Base-by-base conservation (phyloP, 345 rosid species). In the Melastoma malabathricum region DNA sequence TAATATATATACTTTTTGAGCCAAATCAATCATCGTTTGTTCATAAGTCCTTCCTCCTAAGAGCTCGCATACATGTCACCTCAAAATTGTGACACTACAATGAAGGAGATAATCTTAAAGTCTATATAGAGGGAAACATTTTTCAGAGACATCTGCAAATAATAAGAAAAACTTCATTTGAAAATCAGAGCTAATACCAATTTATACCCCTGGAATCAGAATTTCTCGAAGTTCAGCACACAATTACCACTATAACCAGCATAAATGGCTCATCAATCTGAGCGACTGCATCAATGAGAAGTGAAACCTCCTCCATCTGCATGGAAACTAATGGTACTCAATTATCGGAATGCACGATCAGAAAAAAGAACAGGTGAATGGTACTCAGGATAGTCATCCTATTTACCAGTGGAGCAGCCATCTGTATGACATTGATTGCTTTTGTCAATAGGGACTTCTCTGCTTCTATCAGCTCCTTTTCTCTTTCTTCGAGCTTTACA, bases 221-320 rank as follows among this genome's bases (percentile, higher is more conserved):
- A 77, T 80, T 83, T 79, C 84, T 79, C 64, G 98, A 74, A 81
- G 85, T 80, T 92, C 89, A 84, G 95, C 93, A 78, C 96, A 76
- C 88, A 79, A 82, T 87, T 92, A 92, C 96, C 95, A 84, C 96
- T 82, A 92, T 87, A 59, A 75, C 96, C 93, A 84, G 83, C 46
- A 87, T 75, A 80, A 87, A 82, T 29, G 98, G 96, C 78, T 84
- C 95, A 72, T 92, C 93, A 58, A 92, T 77, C 73, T 77, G 86
- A 68, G 96, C 73, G 63, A 75, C 75, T 29, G 93, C 93, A 73
- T 87, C 96, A 53, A 75, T 59, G 59, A 92, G 93, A 65, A 87
- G 90, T 16, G 98, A 80, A 64, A 81, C 73, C 80, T 92, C 98
- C 84, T 84, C 84, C 96, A 84, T 87, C 95, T 84, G 82, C 45